Percentiles rank a stretch among this genome's conserved stretches.
Evolutionary conservation across 2,329 filamentous ascomycete species (phyloP).

Genomic region (Aureobasidium pullulans): DNA sequence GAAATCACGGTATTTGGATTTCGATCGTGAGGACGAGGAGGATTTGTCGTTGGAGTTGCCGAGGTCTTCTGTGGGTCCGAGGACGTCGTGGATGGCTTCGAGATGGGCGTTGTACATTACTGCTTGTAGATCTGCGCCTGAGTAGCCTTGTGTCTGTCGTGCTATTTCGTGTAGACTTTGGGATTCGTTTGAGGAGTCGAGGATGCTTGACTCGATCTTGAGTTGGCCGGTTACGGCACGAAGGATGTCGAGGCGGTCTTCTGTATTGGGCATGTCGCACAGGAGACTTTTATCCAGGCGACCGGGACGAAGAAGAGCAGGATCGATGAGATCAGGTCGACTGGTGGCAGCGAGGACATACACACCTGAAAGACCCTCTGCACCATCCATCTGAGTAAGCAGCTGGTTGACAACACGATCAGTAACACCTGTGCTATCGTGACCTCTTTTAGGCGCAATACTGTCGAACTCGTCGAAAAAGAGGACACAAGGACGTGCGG

Average conservation of each 20-base stretch:
- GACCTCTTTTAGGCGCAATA: slow-evolving; percentile 92
- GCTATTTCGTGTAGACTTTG: slow-evolving; percentile 62
- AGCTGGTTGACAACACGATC: slow-evolving; percentile 98
- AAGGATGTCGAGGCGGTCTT: slow-evolving; percentile 85
- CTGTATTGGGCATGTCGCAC: slow-evolving; percentile 74
- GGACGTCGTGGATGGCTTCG: slow-evolving; percentile 90
- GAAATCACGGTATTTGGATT: slow-evolving; percentile 45
- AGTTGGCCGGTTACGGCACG: slow-evolving; percentile 76
- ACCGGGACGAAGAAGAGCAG: slow-evolving; percentile 82
- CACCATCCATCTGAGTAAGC: slow-evolving; percentile 97
- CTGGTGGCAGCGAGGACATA: slow-evolving; percentile 95
- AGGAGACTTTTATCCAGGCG: slow-evolving; percentile 88
- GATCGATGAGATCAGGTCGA: slow-evolving; percentile 89
- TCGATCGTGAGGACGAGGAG: slow-evolving; percentile 12
- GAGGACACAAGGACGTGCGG: slow-evolving; percentile 84
- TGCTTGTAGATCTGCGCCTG: slow-evolving; percentile 88
- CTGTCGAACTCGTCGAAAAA: slow-evolving; percentile 99
- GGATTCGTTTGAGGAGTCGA: slow-evolving; percentile 31
- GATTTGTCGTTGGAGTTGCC: slow-evolving; percentile 26
- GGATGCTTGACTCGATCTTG: slow-evolving; percentile 60
- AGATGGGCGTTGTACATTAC: slow-evolving; percentile 94
- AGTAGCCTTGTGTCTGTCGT: slow-evolving; percentile 75
- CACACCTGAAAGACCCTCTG: slow-evolving; percentile 87
- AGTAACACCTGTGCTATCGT: slow-evolving; percentile 96
- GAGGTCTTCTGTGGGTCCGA: slow-evolving; percentile 44